Evolutionary conservation across 164 flowering plant genomes (phyloP).

Genomic region (Buxus sempervirens): DNA sequence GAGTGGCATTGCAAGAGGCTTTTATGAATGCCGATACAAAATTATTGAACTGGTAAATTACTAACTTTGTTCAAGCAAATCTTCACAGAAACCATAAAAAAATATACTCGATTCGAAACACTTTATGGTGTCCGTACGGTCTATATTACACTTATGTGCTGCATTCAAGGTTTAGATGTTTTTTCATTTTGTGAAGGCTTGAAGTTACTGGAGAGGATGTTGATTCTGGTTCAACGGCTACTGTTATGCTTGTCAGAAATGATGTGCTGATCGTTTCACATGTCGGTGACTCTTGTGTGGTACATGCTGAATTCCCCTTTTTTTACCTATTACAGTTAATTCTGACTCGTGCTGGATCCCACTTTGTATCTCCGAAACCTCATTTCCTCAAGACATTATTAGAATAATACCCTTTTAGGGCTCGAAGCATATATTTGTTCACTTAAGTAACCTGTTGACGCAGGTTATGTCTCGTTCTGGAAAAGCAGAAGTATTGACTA

Average conservation of each 20-base stretch:
- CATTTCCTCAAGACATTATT: background rate
- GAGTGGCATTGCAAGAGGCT: slow-evolving; percentile 60
- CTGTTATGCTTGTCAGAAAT: slow-evolving; percentile 61
- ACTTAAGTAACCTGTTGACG: slow-evolving; percentile 8
- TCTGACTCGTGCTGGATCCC: background rate
- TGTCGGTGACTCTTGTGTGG: slow-evolving; percentile 87
- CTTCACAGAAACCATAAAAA: background rate
- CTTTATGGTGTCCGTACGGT: slow-evolving; percentile 13
- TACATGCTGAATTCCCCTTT: no score
- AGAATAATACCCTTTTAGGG: background rate
- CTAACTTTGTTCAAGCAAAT: background rate
- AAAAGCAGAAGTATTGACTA: slow-evolving; percentile 66
- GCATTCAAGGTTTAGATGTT: slow-evolving; percentile 23
- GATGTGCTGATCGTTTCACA: slow-evolving; percentile 69
- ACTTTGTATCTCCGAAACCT: background rate
- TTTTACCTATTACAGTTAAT: slow-evolving; percentile 2
- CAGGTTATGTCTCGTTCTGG: slow-evolving; percentile 88
- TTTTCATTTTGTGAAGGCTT: slow-evolving; percentile 67
- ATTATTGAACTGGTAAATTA: slow-evolving; percentile 59
- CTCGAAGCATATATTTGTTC: background rate
- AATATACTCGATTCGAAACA: background rate
- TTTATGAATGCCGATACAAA: slow-evolving; percentile 66
- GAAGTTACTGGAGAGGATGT: slow-evolving; percentile 51
- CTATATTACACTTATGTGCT: slow-evolving; percentile 9
- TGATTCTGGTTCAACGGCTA: slow-evolving; percentile 94